Evolutionary conservation across 805 yeast genomes (phyloP), one percentile per base, ranked within the genome.

Genomic region (Cyberlindnera galapagoensis): DNA sequence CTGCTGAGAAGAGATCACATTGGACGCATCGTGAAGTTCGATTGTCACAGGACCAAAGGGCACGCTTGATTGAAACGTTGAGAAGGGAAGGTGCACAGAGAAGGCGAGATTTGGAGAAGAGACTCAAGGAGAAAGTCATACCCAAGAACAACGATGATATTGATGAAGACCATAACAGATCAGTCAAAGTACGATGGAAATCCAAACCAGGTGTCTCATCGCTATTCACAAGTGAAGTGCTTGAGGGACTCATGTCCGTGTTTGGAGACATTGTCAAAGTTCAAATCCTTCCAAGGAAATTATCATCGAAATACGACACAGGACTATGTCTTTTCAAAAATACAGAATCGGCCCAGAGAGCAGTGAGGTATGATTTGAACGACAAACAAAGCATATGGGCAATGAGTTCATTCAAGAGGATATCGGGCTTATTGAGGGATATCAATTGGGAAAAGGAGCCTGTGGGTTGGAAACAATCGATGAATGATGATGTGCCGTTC

Each of bases 111-210:
- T 30, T 40, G 9, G 53, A 51, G 18, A 21, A 24, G 16, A 33
- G 33, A 5, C 28, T 39, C n/a, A 6, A 26, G 12, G 18, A 33
- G 4, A 44, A 43, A 20, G 12, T 38, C n/a, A n/a, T 22, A 9
- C 16, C 10, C n/a, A 27, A 24, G 15, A 10, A 11, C 8, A 18
- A 22, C 7, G 24, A 23, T 12, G 10, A n/a, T 17, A 10, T 11
- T 24, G 28, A 6, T 21, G 16, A 13, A 9, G 15, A 24, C 7
- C 10, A 12, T 11, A 17, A 9, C 11, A 34, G 41, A 20, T 36
- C 44, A 2, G 44, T 51, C 3, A 33, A 24, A 12, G 48, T 49
- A 2, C 37, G 32, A 23, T 51, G 56, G 56, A 49, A 39, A 24
- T 23, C 21, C 6, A 51, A 46, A 30, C 37, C 39, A 18, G 48